A percentile compares a stretch with the other conserved stretches of the same genome.
phyloP scores from a whole-genome alignment of 2,329 filamentous ascomycete species.

The Davidsoniella australis region DNA sequence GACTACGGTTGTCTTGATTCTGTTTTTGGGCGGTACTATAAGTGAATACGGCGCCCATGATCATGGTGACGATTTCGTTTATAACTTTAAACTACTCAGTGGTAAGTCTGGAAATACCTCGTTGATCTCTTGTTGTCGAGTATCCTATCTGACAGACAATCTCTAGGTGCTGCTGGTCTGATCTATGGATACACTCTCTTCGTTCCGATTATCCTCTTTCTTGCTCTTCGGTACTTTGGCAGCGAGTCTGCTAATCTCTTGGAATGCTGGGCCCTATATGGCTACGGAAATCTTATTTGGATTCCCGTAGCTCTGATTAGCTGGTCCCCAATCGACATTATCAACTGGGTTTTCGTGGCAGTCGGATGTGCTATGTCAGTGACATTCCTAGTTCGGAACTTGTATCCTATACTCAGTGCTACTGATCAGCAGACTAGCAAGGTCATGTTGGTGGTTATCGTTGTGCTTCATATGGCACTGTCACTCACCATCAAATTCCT shows the following conservation, averaged over 20 bases:
- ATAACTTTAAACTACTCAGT: conserved; percentile 79
- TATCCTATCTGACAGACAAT: background rate
- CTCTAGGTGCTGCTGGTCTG: conserved; percentile 62
- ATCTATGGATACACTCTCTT: conserved; percentile 90
- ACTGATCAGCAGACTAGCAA: conserved; percentile 88
- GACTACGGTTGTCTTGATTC: conserved; percentile 85
- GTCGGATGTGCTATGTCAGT: conserved; percentile 73
- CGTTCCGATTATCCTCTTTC: conserved; percentile 73
- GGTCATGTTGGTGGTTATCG: conserved; percentile 66
- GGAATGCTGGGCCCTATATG: conserved; percentile 90
- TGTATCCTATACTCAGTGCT: conserved; percentile 81
- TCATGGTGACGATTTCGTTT: conserved; percentile 59
- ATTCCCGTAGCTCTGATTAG: conserved; percentile 83
- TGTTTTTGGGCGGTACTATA: conserved; percentile 91
- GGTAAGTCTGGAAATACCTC: conserved; percentile 32
- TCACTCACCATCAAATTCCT: conserved; percentile 89
- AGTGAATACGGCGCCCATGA: conserved; percentile 67
- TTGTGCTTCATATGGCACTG: conserved; percentile 74
- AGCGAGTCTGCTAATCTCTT: conserved; percentile 84
- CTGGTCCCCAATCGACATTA: conserved; percentile 68
- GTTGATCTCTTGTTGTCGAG: background rate
- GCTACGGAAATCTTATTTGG: conserved; percentile 95
- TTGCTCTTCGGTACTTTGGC: conserved; percentile 83
- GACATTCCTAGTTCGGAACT: conserved; percentile 66
- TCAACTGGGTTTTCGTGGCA: conserved; percentile 89